These are phyloP conservation scores for Lunularia cruciata DNA, from an alignment of 225 moss, liverwort and hornwort genomes.

Conservation along the genomic window DNA sequence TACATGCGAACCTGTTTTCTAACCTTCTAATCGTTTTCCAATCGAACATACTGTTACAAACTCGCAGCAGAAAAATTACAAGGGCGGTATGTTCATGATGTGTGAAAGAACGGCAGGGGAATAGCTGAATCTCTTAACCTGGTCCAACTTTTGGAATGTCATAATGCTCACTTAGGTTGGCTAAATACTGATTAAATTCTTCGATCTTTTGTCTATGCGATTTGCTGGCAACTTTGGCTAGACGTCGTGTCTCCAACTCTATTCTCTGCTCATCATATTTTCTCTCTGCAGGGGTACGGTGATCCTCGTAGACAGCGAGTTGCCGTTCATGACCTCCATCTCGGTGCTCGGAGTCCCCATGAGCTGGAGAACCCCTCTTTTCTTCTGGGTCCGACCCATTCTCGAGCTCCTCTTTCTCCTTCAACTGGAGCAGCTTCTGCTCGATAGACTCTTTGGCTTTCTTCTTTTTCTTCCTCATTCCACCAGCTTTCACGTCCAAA, in stretches of 20 bases:
- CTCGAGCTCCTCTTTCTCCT: constrained; percentile 33
- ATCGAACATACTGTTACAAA: too few species aligned
- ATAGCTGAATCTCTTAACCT: constrained; percentile 45
- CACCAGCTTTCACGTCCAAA: constrained; percentile 66
- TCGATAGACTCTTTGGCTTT: constrained; percentile 48
- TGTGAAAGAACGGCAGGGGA: too few species aligned
- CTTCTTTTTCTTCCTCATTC: constrained; percentile 69
- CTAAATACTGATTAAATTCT: constrained; percentile 82
- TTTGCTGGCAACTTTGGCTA: constrained; percentile 73
- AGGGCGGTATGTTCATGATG: too few species aligned
- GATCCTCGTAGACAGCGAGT: constrained; percentile 54
- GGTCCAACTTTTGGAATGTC: constrained; percentile 88
- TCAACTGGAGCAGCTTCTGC: constrained; percentile 50
- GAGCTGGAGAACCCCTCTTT: constrained; percentile 23
- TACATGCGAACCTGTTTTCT: too few species aligned
- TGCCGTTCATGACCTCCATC: constrained; percentile 56
- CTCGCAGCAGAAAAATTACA: too few species aligned
- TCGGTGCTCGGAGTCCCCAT: constrained; percentile 30
- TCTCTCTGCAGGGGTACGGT: constrained; percentile 72
- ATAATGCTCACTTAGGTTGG: constrained; percentile 87
- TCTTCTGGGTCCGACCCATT: constrained; percentile 37
- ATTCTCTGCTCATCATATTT: constrained; percentile 74
- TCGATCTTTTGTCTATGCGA: constrained; percentile 85
- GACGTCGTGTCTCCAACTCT: constrained; percentile 56
- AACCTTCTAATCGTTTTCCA: too few species aligned